Evolutionary conservation across 1,284 basidiomycete species (phyloP).

Genomic region (Malassezia restricta): DNA sequence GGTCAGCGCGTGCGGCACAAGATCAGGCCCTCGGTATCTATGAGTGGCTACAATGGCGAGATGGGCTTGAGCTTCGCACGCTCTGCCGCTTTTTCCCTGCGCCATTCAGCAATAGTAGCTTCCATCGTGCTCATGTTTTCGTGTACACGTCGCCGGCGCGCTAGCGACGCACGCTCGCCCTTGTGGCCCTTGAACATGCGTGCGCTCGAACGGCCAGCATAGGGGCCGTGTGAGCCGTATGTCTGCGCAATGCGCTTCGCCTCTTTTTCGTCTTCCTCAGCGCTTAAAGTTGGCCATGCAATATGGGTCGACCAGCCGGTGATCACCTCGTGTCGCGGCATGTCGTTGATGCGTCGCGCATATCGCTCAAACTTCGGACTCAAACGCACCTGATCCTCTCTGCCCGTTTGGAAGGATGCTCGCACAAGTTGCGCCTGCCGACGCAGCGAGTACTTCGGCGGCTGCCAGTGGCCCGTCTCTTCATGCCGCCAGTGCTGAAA

Average conservation of each 20-base stretch:
- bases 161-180: constrained; percentile 19
- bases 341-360: constrained; percentile 11
- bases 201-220: constrained; percentile 17
- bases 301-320: constrained; percentile 3
- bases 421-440: constrained; percentile 25
- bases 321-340: constrained; percentile 14
- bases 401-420: constrained; percentile 14
- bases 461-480: constrained; percentile 22
- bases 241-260: constrained; percentile 15
- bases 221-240: constrained; percentile 20
- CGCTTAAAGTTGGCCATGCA: not conserved
- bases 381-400: constrained; percentile 12
- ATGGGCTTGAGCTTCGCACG: constrained; percentile 8
- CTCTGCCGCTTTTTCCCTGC: constrained; percentile 10
- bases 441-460: constrained; percentile 23
- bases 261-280: constrained; percentile 5
- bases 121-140: constrained; percentile 19
- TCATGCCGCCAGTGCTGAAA: constrained; percentile 15
- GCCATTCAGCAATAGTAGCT: constrained; percentile 22
- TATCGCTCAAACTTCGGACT: constrained; percentile 17
- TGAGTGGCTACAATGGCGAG: constrained; percentile 10
- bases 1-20: not conserved
- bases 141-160: constrained; percentile 14
- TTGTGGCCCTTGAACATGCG: constrained; percentile 29
- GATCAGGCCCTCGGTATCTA: not conserved